Evolutionary conservation across 2,329 filamentous ascomycete species (phyloP).

Genomic region (Sclerotiophoma versabilis): DNA sequence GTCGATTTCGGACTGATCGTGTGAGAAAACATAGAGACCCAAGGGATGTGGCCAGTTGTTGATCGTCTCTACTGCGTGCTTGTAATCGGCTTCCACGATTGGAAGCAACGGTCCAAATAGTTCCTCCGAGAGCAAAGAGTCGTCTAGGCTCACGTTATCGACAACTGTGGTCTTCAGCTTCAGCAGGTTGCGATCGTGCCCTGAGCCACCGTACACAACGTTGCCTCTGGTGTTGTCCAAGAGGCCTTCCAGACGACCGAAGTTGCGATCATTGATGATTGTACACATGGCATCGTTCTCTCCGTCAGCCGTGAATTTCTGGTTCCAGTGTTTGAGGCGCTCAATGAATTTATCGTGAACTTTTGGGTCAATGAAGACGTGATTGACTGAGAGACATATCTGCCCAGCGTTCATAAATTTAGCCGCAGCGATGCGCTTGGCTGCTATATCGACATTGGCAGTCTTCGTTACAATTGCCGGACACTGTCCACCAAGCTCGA

Average conservation of each 20-base stretch:
- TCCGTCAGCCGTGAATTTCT: background rate
- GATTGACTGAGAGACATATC: slow-evolving; percentile 2
- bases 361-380: background rate
- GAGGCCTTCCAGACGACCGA: background rate
- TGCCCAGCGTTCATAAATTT: slow-evolving; percentile 5
- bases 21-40: slow-evolving; percentile 1
- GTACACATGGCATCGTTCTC: slow-evolving; percentile 1
- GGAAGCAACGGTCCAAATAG: background rate
- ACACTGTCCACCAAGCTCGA: slow-evolving; percentile 3
- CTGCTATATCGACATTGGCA: slow-evolving; percentile 2
- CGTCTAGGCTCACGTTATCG: background rate
- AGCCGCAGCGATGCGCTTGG: slow-evolving; percentile 1
- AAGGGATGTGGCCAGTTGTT: background rate
- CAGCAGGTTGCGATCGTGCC: slow-evolving; percentile 1
- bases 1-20: slow-evolving; percentile 3
- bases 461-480: slow-evolving; percentile 1
- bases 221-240: background rate
- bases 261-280: slow-evolving; percentile 7
- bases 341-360: background rate
- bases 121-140: background rate
- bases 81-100: background rate
- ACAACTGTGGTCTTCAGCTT: slow-evolving; percentile 1
- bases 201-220: slow-evolving; percentile 1
- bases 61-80: background rate
- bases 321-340: slow-evolving; percentile 1